Evolutionary conservation across 75 land plant species (phyloP), one percentile per base, ranked within the genome.

Genomic region (Pinus tabuliformis): DNA sequence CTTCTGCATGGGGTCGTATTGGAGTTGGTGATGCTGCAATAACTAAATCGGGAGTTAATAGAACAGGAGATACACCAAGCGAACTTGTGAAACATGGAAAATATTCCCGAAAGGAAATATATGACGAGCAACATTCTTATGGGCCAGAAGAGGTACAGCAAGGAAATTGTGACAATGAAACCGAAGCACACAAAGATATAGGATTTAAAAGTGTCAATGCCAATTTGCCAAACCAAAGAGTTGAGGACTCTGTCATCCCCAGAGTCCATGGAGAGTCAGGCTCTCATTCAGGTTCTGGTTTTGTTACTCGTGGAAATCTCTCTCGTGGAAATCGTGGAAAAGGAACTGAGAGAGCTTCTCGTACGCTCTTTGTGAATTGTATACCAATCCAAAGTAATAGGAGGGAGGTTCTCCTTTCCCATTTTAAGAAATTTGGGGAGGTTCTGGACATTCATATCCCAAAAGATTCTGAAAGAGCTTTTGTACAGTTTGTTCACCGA

Each of bases 381-480:
- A 86, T 97, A 84, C 99, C 99, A 12, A 78, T 62, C 58, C 78
- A 89, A 73, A 78, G 72, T 56, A 97, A 97, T 82, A 89, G 71
- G 60, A 88, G 58, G 24, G 98, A 92, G 68, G 75, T 82, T 2
- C 87, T 97, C 78, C 78, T 89, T 57, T 81, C 89, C 15, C 98
- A 97, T 82, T 97, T 97, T 81, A 78, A 77, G 54, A 97, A 97
- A 81, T 97, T 95, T 86, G 99, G 99, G 17, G 86, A 91, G 63
- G 89, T 97, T 37, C 74, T 97, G 78, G 96, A 97, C 76, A 91
- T 97, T 60, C 85, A 92, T 45, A 92, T 97, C 54, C 99, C 99
- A n/a, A 52, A 59, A 13, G 84, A 85, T 70, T 87, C 85, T 78
- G 88, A 88, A 76, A 82, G 84, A 78, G 98, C 99, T 79, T 97